Evolutionary conservation across 495 filamentous ascomycete genomes (phyloP).

Genomic region (Jackrogersella multiformis): DNA sequence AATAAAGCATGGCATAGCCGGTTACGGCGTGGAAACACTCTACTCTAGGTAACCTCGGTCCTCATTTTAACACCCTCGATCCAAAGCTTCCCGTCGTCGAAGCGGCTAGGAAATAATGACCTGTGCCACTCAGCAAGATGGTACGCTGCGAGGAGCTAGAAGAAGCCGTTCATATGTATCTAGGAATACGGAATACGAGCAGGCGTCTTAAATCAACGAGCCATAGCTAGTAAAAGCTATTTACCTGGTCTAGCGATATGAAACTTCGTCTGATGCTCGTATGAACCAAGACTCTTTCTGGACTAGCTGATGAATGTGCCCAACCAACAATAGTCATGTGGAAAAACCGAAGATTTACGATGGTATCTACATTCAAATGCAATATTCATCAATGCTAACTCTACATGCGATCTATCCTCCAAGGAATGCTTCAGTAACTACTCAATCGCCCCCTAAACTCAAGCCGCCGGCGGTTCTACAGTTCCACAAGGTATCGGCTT

Average conservation of each 20-base stretch:
- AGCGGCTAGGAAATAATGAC: neutral
- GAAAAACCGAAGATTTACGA: neutral
- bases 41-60: neutral
- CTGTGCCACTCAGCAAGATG: neutral
- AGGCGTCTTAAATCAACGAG: slow-evolving; percentile 10
- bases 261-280: neutral
- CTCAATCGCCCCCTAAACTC: neutral
- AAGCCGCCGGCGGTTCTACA: neutral
- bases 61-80: neutral
- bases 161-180: slow-evolving; percentile 7
- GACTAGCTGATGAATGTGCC: neutral
- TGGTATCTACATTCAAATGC: neutral
- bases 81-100: neutral
- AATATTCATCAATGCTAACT: neutral
- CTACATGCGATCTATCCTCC: neutral
- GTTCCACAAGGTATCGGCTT: slow-evolving; percentile 8
- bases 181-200: slow-evolving; percentile 5
- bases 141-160: neutral
- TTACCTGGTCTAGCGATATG: neutral
- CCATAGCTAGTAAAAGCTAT: neutral
- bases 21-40: neutral
- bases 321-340: neutral
- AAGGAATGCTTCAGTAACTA: neutral
- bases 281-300: neutral
- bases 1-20: neutral